Evolutionary conservation across 148 eudicot species (phyloP).

Genomic region (Cornus controversa): DNA sequence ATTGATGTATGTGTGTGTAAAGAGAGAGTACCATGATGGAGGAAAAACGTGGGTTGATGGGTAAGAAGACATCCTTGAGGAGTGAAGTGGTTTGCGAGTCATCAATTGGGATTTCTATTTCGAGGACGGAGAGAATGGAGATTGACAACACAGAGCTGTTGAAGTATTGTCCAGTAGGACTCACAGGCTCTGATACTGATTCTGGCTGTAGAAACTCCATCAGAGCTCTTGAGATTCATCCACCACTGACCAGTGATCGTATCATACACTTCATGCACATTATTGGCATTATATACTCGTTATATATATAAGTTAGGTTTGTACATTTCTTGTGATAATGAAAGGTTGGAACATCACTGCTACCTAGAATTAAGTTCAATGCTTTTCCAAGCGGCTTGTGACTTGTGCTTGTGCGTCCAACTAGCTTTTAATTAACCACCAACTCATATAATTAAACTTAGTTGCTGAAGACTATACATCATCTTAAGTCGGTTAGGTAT

Average conservation of each 20-base stretch:
- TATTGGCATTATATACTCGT: too few relatives aligned
- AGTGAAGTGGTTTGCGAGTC: neutral
- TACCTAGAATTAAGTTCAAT: too few relatives aligned
- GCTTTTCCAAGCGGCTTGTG: too few relatives aligned
- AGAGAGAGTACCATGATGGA: conserved; percentile 9
- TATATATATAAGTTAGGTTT: too few relatives aligned
- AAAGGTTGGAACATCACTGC: too few relatives aligned
- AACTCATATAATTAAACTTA: too few relatives aligned
- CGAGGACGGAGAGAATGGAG: conserved; percentile 2
- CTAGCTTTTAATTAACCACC: too few relatives aligned
- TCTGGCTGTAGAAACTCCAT: neutral
- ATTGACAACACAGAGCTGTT: conserved; percentile 2
- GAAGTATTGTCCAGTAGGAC: conserved; percentile 12
- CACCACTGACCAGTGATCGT: neutral
- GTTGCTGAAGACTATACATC: too few relatives aligned
- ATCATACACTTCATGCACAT: too few relatives aligned
- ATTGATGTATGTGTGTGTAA: neutral
- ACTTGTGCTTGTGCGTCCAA: too few relatives aligned
- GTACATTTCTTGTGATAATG: too few relatives aligned
- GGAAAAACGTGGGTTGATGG: neutral
- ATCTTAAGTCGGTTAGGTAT: too few relatives aligned
- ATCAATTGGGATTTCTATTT: conserved; percentile 3
- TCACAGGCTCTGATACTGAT: conserved; percentile 1
- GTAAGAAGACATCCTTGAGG: neutral
- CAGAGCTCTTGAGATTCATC: neutral